Conservation (phyloP, 75 land plant genomes). For the Adiantum capillusveneris region DNA sequence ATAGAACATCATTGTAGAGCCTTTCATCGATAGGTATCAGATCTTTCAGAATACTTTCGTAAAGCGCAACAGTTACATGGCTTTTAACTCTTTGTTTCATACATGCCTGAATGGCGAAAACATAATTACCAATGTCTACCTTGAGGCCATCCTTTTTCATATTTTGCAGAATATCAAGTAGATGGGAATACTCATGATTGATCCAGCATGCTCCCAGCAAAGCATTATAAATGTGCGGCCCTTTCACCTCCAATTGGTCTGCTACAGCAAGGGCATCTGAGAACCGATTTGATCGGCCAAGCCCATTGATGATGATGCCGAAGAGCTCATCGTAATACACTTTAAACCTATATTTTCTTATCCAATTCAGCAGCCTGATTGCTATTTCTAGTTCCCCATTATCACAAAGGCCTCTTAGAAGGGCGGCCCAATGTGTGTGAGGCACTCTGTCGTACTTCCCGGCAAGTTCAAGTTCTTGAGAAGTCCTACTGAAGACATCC, state of each 20-base stretch:
- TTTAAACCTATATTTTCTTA: conserved; percentile 50
- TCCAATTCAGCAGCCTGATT: conserved; percentile 53
- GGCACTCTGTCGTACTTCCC: conserved; percentile 60
- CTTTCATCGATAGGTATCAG: conserved; percentile 50
- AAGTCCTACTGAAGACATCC: too few relatives aligned
- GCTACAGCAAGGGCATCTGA: conserved; percentile 53
- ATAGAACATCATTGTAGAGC: conserved; percentile 54
- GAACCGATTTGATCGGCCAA: conserved; percentile 35
- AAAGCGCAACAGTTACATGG: conserved; percentile 29
- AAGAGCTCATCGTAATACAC: conserved; percentile 55
- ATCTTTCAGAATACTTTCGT: conserved; percentile 40
- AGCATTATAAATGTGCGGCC: conserved; percentile 63
- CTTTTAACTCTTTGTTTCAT: conserved; percentile 36
- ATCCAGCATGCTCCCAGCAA: conserved; percentile 60
- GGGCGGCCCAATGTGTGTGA: conserved; percentile 51
- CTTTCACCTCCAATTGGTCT: conserved; percentile 31
- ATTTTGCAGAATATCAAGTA: conserved; percentile 44
- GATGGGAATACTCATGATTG: conserved; percentile 40
- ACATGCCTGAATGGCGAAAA: conserved; percentile 59
- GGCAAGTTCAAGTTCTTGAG: conserved; percentile 36
- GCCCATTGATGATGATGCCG: conserved; percentile 63
- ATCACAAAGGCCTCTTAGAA: conserved; percentile 45
- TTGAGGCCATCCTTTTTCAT: conserved; percentile 58
- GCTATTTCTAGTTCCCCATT: conserved; percentile 32
- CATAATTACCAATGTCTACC: conserved; percentile 56